phyloP scores from a whole-genome alignment of 108 stramenopile species.

The Discostella stelligeroides region DNA sequence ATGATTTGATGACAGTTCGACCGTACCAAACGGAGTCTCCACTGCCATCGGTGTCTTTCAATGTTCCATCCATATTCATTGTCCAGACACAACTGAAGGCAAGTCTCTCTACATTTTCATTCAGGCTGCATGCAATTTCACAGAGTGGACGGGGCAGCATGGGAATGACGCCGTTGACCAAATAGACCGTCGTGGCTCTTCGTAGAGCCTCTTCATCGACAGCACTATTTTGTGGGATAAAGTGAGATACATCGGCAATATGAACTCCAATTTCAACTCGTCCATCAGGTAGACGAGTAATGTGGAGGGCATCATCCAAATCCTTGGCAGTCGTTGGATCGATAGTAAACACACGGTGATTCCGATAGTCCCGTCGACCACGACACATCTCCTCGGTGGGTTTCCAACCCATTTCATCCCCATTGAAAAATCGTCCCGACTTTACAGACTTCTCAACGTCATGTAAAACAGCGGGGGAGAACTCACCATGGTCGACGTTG shows the following conservation, averaged over 20 bases:
- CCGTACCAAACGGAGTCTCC: constrained; percentile 90
- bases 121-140: constrained; percentile 93
- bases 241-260: constrained; percentile 97
- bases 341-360: constrained; percentile 89
- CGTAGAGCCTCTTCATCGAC: constrained; percentile 92
- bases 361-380: constrained; percentile 82
- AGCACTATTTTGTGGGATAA: constrained; percentile 73
- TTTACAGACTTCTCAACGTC: constrained; percentile 74
- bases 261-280: constrained; percentile 93
- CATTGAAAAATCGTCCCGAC: constrained; percentile 55
- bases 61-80: constrained; percentile 92
- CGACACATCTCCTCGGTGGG: constrained; percentile 72
- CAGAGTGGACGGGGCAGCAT: constrained; percentile 93
- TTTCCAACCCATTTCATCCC: constrained; percentile 69
- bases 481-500: constrained; percentile 92
- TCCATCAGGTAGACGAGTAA: constrained; percentile 74
- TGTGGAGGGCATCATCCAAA: constrained; percentile 95
- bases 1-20: constrained; percentile 91
- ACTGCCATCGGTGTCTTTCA: constrained; percentile 55
- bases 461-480: constrained; percentile 66
- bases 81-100: constrained; percentile 95
- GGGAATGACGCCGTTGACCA: constrained; percentile 91
- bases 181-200: constrained; percentile 94
- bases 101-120: constrained; percentile 93
- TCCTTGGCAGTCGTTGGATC: constrained; percentile 96